These are phyloP conservation scores for Entophlyctis luteolus DNA, from an alignment of 192 early-diverging fungal species.

Conservation along the genomic window DNA sequence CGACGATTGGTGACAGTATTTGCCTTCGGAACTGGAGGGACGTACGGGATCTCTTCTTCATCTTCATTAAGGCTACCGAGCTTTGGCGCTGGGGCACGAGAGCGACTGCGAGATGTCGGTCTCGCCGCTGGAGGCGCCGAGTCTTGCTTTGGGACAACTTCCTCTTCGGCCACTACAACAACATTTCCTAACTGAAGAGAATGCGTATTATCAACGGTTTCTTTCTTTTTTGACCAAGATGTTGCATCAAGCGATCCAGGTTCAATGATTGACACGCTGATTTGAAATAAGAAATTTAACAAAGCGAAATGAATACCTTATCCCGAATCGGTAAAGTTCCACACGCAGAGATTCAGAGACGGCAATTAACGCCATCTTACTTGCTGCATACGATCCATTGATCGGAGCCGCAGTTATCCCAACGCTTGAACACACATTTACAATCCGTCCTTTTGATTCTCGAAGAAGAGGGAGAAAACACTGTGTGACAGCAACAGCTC, in stretches of 20 bases:
- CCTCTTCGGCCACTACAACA: not conserved
- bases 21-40: not conserved
- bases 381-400: slow-evolving; percentile 39
- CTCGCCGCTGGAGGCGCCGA: not conserved
- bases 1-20: slow-evolving; percentile 15
- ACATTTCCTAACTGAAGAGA: slow-evolving; percentile 9
- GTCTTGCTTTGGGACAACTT: not conserved
- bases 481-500: slow-evolving; percentile 36
- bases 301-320: not conserved
- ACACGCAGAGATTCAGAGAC: slow-evolving; percentile 40
- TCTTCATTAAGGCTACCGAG: slow-evolving; percentile 5
- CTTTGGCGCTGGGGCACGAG: slow-evolving; percentile 8
- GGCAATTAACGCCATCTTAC: slow-evolving; percentile 37
- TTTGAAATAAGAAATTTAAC: not conserved
- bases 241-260: slow-evolving; percentile 32
- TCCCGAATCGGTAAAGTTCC: slow-evolving; percentile 36
- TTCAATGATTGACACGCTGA: slow-evolving; percentile 41
- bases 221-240: not conserved
- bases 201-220: not conserved
- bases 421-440: slow-evolving; percentile 41
- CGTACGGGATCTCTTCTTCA: slow-evolving; percentile 12
- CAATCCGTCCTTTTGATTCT: slow-evolving; percentile 33
- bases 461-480: slow-evolving; percentile 40
- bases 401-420: slow-evolving; percentile 40
- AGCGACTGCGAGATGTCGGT: not conserved